A percentile compares a stretch with the other conserved stretches of the same genome.
Evolutionary conservation across 331 rosid genomes (phyloP).

Genomic region (Phaseolus coccineus): DNA sequence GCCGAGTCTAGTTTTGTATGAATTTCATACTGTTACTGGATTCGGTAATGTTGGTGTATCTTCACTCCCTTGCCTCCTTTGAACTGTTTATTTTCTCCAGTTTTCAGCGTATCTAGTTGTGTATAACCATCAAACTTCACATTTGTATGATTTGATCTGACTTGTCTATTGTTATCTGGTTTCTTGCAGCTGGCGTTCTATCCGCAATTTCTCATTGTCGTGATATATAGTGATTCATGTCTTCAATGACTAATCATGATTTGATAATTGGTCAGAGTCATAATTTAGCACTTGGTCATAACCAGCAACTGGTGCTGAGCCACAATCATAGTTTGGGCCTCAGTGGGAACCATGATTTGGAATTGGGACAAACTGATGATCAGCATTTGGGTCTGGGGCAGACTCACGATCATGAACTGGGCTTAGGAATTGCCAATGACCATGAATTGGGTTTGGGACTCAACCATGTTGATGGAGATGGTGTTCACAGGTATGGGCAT

Average conservation of each 20-base stretch:
- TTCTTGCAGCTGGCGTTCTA: slow-evolving; percentile 42
- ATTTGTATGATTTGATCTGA: slow-evolving; percentile 23
- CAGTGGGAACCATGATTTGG: slow-evolving; percentile 67
- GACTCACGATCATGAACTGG: slow-evolving; percentile 64
- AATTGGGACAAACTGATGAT: slow-evolving; percentile 60
- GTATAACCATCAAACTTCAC: neutral
- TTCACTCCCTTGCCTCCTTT: neutral
- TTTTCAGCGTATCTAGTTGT: slow-evolving; percentile 9
- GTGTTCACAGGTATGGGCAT: slow-evolving; percentile 61
- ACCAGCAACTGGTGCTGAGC: slow-evolving; percentile 66
- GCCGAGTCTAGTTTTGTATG: neutral
- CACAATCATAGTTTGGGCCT: slow-evolving; percentile 66
- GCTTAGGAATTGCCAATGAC: slow-evolving; percentile 58
- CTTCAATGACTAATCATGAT: slow-evolving; percentile 75
- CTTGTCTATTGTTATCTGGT: slow-evolving; percentile 19
- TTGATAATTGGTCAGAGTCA: slow-evolving; percentile 74
- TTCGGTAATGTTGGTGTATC: neutral
- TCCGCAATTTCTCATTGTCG: slow-evolving; percentile 18
- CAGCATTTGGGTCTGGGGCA: slow-evolving; percentile 57
- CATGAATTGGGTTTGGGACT: slow-evolving; percentile 63
- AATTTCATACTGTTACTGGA: neutral
- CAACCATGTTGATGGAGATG: slow-evolving; percentile 56
- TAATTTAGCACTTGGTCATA: slow-evolving; percentile 66
- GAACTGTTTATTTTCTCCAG: slow-evolving; percentile 3
- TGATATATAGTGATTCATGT: slow-evolving; percentile 35